Base-by-base conservation (phyloP, 2,329 filamentous ascomycete genomes). In the Calonectria pauciramosa region DNA sequence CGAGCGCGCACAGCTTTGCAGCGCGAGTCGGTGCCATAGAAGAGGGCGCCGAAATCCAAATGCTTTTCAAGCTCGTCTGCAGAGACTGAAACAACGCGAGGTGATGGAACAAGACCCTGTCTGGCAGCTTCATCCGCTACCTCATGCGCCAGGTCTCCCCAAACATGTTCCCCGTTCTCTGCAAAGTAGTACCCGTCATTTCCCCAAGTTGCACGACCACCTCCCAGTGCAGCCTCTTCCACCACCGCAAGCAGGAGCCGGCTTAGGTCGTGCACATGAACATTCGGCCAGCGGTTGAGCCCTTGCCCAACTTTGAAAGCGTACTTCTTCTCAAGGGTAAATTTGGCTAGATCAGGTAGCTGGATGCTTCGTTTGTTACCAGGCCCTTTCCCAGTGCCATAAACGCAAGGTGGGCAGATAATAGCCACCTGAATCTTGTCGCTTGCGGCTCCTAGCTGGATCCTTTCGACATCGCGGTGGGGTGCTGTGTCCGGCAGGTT, bases 321-420 rank as follows among this genome's bases (percentile, higher is more conserved):
- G 16, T 69, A 41, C 34, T 60, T 38, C 3, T 60, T 41, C 7
- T 11, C 10, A 4, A 60, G 23, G 3, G 56, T 41, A 16, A 60
- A 51, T 28, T 36, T 49, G 13, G 41, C 67, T 30, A 69, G 11
- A 5, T 69, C 54, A 5, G 67, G 67, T 23, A 69, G 11, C 10
- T 69, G 54, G 38, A 51, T 69, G 30, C 67, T 69, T 18, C 54
- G 18, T 10, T 6, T 44, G 16, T 68, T 68, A 4, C 66, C 66
- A 5, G 51, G 66, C 0, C 36, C 66, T 28, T 23, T 26, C 4
- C 66, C 51, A 32, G 10, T 26, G 8, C 51, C 49, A 13, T 56
- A 68, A 20, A 56, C 52, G 16, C 49, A 44, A 2, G 66, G 51
- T 20, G 66, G 16, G n/a, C 66, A 68, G 28, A 68, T n/a, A 3